Base-by-base conservation (phyloP, 352 stramenopile species). In the Phytophthora podocarpi region DNA sequence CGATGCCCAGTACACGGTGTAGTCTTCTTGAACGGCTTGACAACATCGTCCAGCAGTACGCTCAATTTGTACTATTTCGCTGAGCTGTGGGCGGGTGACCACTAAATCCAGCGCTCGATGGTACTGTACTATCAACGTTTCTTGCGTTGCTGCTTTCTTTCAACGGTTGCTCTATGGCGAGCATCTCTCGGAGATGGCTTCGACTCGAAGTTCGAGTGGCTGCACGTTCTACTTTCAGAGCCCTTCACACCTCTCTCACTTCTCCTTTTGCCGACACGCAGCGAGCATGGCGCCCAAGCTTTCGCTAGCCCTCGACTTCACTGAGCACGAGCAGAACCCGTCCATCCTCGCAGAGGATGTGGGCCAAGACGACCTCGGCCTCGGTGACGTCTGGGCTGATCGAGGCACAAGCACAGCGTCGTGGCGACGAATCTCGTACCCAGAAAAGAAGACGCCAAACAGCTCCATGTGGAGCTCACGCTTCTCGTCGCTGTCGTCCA, bases 271-370 rank as follows among this genome's bases (percentile, higher is more conserved):
- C 35, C 28, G 28, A 31, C 59, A 47, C 28, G 15, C 18, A 41
- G 13, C 26, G n/a, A 52, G 1, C 24, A 64, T 64, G 60, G 37
- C 30, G 2, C 36, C 36, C 24, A 54, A 60, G 26, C 46, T 61
- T 31, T 47, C 40, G 3, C 39, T 50, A 27, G 5, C 37, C 23
- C 40, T 7, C 5, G 9, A 7, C 30, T 45, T 47, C 42, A 23
- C 10, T 10, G 23, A 54, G 36, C 36, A 32, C 24, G 34, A 50
- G n/a, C 26, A 49, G 12, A 67, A 42, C 34, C 20, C 61, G 11
- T 70, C 61, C 37, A 64, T 70, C 18, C 61, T 70, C 12, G 54
- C 56, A 5, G 27, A 58, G 30, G 56, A 69, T 21, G 53, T 64
- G 12, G 40, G 24, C 5, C 36, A 31, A 39, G 60, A 64, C 8